A percentile compares a stretch with the other conserved stretches of the same genome.
These are phyloP conservation scores for Schwanniomyces pseudopolymorphus DNA, from an alignment of 805 yeast species.

Conservation along the genomic window DNA sequence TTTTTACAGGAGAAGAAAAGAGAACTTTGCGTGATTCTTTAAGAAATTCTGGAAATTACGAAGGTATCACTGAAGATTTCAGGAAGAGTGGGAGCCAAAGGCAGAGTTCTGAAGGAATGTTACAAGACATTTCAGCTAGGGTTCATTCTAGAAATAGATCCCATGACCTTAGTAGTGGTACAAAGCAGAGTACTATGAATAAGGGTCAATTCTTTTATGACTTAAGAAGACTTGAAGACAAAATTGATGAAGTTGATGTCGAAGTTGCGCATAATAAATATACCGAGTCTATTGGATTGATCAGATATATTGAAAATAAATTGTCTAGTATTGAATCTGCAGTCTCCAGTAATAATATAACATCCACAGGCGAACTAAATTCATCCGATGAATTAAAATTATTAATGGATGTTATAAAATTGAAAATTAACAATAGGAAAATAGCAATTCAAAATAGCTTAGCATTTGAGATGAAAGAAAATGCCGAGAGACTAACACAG, in stretches of 20 bases:
- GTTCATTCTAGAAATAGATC: conserved; percentile 61
- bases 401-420: conserved; percentile 40
- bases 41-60: conserved; percentile 50
- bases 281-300: conserved; percentile 42
- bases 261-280: conserved; percentile 61
- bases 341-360: conserved; percentile 8
- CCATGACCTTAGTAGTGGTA: conserved; percentile 35
- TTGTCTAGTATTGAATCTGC: conserved; percentile 28
- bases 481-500: conserved; percentile 27
- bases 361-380: not conserved
- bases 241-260: conserved; percentile 68
- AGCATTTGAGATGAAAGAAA: conserved; percentile 37
- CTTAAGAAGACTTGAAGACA: conserved; percentile 56
- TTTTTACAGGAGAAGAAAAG: conserved; percentile 33
- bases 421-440: conserved; percentile 40
- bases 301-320: conserved; percentile 36
- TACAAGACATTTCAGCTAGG: conserved; percentile 60
- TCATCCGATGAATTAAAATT: conserved; percentile 22
- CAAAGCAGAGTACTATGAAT: conserved; percentile 10
- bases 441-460: conserved; percentile 35
- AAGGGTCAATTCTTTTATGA: conserved; percentile 41
- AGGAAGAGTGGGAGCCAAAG: conserved; percentile 25
- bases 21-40: conserved; percentile 41
- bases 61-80: conserved; percentile 25
- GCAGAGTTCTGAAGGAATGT: conserved; percentile 38